Base-by-base conservation (phyloP, 768 basidiomycete genomes). In the Hortiboletus flavorubellus region DNA sequence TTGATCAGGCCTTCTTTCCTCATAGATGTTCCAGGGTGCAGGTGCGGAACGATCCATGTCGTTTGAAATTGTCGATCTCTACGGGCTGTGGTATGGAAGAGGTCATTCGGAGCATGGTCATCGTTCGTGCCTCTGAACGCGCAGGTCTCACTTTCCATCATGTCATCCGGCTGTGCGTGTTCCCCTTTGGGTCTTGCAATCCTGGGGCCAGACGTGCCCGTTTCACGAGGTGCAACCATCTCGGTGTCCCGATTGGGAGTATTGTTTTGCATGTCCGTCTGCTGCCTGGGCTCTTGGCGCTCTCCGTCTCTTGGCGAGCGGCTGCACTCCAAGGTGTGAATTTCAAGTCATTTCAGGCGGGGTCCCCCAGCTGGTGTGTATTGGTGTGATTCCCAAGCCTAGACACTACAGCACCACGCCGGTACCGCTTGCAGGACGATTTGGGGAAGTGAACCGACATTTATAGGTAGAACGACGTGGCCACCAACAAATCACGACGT, bases 161-260 rank as follows among this genome's bases (percentile, higher is more conserved):
- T 62, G 53, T 60, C 53, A 47, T 51, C 51, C 44, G 63, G 66
- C 66, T 63, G 66, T 66, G 63, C 53, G 45, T 55, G 41, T 64
- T 57, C 64, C 65, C 56, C 64, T 55, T 62, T 59, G 37, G 63
- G 66, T 16, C 47, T 47, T 52, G n/a, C 45, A 45, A 46, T 58
- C 51, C 41, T 57, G 65, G 50, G 45, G 47, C 31, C 44, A 53
- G 53, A 49, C 65, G 56, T 55, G 64, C 54, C 33, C 55, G 8
- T 44, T 42, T 56, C 60, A 43, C 41, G 52, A 60, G 64, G 64
- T 63, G 48, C 53, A 26, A 26, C 62, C 50, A 51, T 53, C 49
- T 53, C 53, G 51, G 41, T 26, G 40, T 21, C 48, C 44, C 23
- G 15, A 47, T 43, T 56, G n/a, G 56, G 44, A 34, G 29, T 46